Conservation (phyloP, 768 basidiomycete genomes). For the Termitomyces sp. region DNA sequence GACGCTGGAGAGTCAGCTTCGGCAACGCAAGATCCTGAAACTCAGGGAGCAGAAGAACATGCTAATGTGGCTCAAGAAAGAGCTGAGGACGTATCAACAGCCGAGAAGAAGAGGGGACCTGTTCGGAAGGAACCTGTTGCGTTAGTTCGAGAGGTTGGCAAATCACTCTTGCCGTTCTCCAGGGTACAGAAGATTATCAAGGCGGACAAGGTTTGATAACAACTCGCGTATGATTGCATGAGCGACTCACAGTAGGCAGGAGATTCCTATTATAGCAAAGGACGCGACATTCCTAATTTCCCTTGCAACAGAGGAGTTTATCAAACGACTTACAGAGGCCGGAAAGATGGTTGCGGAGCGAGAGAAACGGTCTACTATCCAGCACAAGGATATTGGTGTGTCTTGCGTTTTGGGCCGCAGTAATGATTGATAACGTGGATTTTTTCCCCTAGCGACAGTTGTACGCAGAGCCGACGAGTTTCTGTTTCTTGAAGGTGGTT, state of each 20-base stretch:
- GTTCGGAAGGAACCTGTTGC: constrained; percentile 23
- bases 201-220: constrained; percentile 65
- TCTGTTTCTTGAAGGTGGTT: constrained; percentile 70
- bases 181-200: constrained; percentile 84
- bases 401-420: constrained; percentile 5
- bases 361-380: constrained; percentile 73
- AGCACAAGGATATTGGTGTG: constrained; percentile 77
- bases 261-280: constrained; percentile 69
- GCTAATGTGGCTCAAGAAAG: background rate
- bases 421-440: background rate
- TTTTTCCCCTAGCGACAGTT: constrained; percentile 47
- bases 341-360: constrained; percentile 66
- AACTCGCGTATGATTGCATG: background rate
- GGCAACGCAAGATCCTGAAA: constrained; percentile 1
- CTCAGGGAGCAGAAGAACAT: background rate
- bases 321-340: constrained; percentile 69
- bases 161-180: constrained; percentile 69
- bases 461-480: constrained; percentile 72
- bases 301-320: constrained; percentile 86
- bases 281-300: constrained; percentile 81
- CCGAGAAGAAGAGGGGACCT: constrained; percentile 24
- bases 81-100: constrained; percentile 4
- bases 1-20: background rate
- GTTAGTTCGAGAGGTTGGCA: constrained; percentile 45
- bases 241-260: constrained; percentile 38